Conservation (phyloP, 192 early-diverging fungal species). For the Backusella tarrabulga region DNA sequence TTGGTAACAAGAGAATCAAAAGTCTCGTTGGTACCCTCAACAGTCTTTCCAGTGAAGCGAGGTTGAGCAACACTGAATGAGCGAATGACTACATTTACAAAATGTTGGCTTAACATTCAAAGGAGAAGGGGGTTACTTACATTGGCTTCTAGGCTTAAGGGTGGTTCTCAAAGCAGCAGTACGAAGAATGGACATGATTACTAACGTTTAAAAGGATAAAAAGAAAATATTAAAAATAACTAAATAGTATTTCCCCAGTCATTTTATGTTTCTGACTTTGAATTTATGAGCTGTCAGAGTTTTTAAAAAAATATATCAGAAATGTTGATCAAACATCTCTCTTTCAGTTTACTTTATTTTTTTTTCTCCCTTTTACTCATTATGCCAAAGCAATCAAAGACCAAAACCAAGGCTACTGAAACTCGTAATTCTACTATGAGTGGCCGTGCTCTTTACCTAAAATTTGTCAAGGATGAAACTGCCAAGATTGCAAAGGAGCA, state of each 20-base stretch:
- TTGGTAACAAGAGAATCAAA: slow-evolving; percentile 58
- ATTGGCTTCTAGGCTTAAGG: neutral
- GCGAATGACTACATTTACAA: neutral
- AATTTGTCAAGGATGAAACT: neutral
- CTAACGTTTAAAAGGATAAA: neutral
- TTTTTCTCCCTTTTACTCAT: neutral
- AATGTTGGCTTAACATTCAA: too few relatives aligned
- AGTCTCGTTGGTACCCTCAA: slow-evolving; percentile 57
- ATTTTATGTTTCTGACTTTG: neutral
- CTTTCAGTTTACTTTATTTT: neutral
- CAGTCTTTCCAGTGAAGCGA: slow-evolving; percentile 41
- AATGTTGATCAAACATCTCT: too few relatives aligned
- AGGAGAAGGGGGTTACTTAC: neutral
- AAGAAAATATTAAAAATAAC: neutral
- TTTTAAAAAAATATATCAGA: too few relatives aligned
- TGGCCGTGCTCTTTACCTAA: neutral
- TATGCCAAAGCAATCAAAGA: neutral
- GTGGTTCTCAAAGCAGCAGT: neutral
- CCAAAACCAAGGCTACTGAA: neutral
- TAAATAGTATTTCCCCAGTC: too few relatives aligned
- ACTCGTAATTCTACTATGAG: neutral
- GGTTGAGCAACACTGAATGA: slow-evolving; percentile 20
- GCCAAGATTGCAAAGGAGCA: neutral
- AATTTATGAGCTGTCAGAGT: neutral
- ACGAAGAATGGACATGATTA: slow-evolving; percentile 26